Percentiles rank a stretch among this genome's conserved stretches.
These are phyloP conservation scores for Trichomonascaceae sp. DNA, from an alignment of 1,139 yeast genomes.

Conservation along the genomic window DNA sequence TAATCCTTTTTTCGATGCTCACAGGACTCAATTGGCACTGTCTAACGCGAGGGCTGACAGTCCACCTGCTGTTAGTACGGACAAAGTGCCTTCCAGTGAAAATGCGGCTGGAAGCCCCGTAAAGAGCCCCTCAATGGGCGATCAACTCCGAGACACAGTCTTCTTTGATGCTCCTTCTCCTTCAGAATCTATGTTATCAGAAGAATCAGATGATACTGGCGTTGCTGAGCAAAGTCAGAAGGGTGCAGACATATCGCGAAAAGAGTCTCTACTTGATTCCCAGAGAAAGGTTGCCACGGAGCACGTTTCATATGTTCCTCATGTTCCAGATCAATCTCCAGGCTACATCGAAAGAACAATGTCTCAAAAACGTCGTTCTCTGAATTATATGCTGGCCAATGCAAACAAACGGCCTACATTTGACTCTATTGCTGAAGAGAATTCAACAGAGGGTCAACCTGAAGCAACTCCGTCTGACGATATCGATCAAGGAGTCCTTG, in stretches of 20 bases:
- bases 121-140: conserved; percentile 3
- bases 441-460: conserved; percentile 17
- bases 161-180: conserved; percentile 14
- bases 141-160: conserved; percentile 10
- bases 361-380: conserved; percentile 27
- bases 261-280: conserved; percentile 30
- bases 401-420: conserved; percentile 1
- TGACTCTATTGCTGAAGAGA: conserved; percentile 5
- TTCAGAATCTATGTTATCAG: conserved; percentile 16
- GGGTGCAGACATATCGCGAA: conserved; percentile 22
- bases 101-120: background rate
- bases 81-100: background rate
- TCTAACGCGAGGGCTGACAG: background rate
- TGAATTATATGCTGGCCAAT: conserved; percentile 25
- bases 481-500: no score
- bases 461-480: background rate
- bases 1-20: background rate
- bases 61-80: background rate
- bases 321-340: conserved; percentile 17
- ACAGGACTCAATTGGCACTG: background rate
- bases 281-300: conserved; percentile 30
- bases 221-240: conserved; percentile 1
- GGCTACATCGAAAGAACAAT: conserved; percentile 26
- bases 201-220: conserved; percentile 11
- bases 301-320: conserved; percentile 13